Base-by-base conservation (phyloP, 2,329 filamentous ascomycete species). In the Colletotrichum echinochloae region DNA sequence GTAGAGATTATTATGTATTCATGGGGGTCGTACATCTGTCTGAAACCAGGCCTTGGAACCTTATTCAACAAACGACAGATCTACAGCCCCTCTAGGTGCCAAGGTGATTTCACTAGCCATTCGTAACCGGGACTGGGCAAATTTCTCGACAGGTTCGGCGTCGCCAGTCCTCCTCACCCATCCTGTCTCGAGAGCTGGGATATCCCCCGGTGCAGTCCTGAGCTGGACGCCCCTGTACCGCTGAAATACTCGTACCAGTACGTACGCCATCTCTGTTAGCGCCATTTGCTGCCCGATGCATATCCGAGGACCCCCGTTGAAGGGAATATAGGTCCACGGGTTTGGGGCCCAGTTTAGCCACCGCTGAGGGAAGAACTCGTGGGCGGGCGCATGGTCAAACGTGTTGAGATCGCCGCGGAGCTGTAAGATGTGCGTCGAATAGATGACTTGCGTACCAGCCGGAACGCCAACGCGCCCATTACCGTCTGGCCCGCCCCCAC, bases 271-370 rank as follows among this genome's bases (percentile, higher is more conserved):
- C 78, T 89, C 87, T 2, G 87, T 84, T 76, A 85, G 83, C 3
- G 87, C 87, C 77, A 89, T 89, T 68, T 89, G 87, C 78, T 89
- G 87, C 1, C 87, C 87, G 41, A 89, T 84, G 72, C 87, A 89
- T 39, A 68, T 71, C 14, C 69, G 51, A 5, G 69, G 69, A 6
- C 69, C 69, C 20, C 65, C 69, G 26, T 67, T 71, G 60, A 71
- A 71, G 3, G 85, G 86, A 48, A 86, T 83, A 66, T 85, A 88
- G 20, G 84, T 81, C 83, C 85, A 87, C 0, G 84, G 82, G 73
- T 81, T 83, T 0, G 85, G 85, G 52, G 81, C 81, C 85, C 85
- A 87, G n/a, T 75, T 77, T 23, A 82, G 28, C 30, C 51, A 54
- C 33, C 51, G 51, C 20, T 18, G 51, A n/a, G 51, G 51, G 28